Conservation (phyloP, 441 rosid genomes). For the Isatis lusitanica region DNA sequence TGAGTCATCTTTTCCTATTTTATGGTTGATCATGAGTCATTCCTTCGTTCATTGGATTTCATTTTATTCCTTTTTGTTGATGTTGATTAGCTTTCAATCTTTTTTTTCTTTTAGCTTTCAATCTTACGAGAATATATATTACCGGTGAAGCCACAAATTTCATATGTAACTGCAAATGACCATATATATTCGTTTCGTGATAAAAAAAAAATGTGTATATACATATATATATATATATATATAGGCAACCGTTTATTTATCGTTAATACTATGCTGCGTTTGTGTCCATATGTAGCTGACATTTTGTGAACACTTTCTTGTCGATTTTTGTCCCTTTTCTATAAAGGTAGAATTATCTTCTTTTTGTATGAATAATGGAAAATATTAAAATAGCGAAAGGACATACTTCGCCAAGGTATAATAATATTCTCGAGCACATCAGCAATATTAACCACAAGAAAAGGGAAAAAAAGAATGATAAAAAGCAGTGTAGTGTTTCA, state of each 20-base stretch:
- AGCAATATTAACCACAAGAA: slow-evolving; percentile 9
- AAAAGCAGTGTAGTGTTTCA: slow-evolving; percentile 28
- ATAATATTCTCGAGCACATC: slow-evolving; percentile 10
- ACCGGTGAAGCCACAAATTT: background rate
- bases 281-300: slow-evolving; percentile 27
- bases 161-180: background rate
- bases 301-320: slow-evolving; percentile 16
- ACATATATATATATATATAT: background rate
- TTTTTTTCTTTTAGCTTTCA: background rate
- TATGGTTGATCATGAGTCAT: slow-evolving; percentile 15
- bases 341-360: slow-evolving; percentile 16
- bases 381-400: slow-evolving; percentile 4
- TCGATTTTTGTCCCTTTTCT: slow-evolving; percentile 20
- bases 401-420: slow-evolving; percentile 18
- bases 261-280: slow-evolving; percentile 10
- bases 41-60: slow-evolving; percentile 16
- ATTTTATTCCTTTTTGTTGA: background rate
- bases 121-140: background rate
- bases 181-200: background rate
- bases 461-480: background rate
- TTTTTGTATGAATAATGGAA: background rate
- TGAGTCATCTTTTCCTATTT: slow-evolving; percentile 1
- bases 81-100: background rate
- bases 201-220: background rate
- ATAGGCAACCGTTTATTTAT: background rate